A percentile compares a stretch with the other conserved stretches of the same genome.
Evolutionary conservation across 352 stramenopile species (phyloP).

Genomic region (Globisporangium cystogenes): DNA sequence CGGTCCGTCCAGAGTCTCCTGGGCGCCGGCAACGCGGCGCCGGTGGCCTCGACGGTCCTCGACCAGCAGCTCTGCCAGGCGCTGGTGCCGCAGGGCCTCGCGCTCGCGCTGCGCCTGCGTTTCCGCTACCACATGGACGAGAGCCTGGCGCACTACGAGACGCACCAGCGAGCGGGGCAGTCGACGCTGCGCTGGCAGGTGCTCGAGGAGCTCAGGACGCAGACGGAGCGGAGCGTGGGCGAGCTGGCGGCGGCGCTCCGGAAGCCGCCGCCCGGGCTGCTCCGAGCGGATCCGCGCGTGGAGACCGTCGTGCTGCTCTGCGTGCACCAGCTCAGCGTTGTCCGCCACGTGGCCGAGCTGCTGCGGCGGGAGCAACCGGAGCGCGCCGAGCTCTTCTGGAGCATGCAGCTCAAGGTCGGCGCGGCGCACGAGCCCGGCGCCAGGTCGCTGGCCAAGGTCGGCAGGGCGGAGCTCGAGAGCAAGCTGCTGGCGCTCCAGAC

Average conservation of each 20-base stretch:
- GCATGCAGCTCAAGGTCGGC: constrained; percentile 31
- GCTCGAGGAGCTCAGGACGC: constrained; percentile 2
- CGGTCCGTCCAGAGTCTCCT: constrained; percentile 18
- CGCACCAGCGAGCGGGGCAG: background rate
- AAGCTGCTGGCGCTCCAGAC: constrained; percentile 2
- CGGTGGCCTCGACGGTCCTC: background rate
- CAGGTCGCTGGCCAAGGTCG: constrained; percentile 1
- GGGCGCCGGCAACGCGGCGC: background rate
- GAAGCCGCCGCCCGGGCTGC: background rate
- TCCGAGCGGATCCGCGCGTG: background rate
- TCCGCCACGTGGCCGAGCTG: constrained; percentile 12
- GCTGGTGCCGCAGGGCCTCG: constrained; percentile 9
- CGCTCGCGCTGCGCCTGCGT: constrained; percentile 6
- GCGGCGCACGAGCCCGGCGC: background rate
- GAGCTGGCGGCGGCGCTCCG: background rate
- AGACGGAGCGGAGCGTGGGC: constrained; percentile 1
- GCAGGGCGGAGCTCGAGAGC: constrained; percentile 1
- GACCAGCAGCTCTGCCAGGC: constrained; percentile 4
- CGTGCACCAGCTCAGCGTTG: constrained; percentile 13
- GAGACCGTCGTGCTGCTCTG: constrained; percentile 32
- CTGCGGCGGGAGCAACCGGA: constrained; percentile 12
- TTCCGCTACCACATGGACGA: constrained; percentile 13
- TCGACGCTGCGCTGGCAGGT: background rate
- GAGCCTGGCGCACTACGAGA: background rate
- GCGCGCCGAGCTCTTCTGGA: constrained; percentile 33